phyloP scores from a whole-genome alignment of 768 basidiomycete genomes.

The Kwoniella heveanensis region DNA sequence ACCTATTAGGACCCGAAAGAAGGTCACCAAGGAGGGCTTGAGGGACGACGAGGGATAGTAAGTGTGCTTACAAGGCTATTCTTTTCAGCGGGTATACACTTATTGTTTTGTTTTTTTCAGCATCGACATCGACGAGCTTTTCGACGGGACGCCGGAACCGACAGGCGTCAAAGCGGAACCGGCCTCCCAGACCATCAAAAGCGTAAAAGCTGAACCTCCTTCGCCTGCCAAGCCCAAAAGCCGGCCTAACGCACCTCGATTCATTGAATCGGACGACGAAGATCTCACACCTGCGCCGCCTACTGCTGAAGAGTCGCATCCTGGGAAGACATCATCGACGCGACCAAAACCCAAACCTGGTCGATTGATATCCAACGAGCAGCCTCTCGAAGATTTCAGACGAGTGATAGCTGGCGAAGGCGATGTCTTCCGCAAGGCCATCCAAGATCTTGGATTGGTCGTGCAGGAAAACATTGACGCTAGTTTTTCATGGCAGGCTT shows the following conservation, averaged over 20 bases:
- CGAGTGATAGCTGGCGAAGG: constrained; percentile 67
- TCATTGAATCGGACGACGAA: constrained; percentile 51
- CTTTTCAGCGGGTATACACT: background rate
- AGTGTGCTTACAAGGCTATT: constrained; percentile 13
- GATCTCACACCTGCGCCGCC: constrained; percentile 10
- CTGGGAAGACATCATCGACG: background rate
- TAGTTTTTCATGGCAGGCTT: constrained; percentile 72
- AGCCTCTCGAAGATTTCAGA: constrained; percentile 76
- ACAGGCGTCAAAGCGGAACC: constrained; percentile 24
- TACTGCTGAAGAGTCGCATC: background rate
- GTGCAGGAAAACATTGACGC: constrained; percentile 69
- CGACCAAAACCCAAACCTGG: constrained; percentile 57
- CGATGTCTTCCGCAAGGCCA: constrained; percentile 78
- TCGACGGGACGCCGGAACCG: constrained; percentile 60
- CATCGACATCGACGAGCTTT: constrained; percentile 51
- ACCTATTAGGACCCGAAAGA: constrained; percentile 63
- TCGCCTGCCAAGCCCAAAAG: constrained; percentile 53
- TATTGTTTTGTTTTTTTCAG: constrained; percentile 16
- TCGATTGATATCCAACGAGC: constrained; percentile 72
- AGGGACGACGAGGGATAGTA: constrained; percentile 57
- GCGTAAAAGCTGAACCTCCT: constrained; percentile 23
- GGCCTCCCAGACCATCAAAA: background rate
- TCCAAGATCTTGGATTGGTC: constrained; percentile 69
- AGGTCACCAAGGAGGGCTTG: constrained; percentile 50
- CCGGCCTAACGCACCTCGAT: constrained; percentile 15